These are phyloP conservation scores for Teratosphaeria gauchensis DNA, from an alignment of 2,329 filamentous ascomycete species.

Conservation along the genomic window DNA sequence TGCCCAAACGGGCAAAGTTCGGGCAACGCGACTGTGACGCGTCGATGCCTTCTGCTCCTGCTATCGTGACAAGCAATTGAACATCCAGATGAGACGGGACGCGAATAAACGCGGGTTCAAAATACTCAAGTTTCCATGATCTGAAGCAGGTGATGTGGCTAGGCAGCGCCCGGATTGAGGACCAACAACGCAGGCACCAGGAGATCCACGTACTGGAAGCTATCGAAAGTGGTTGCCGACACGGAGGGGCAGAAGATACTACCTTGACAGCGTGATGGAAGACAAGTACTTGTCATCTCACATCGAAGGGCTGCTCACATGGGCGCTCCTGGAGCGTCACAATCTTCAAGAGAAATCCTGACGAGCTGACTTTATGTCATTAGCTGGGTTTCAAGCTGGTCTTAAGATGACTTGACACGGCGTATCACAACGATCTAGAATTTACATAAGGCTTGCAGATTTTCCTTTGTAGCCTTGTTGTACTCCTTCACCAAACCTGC, in stretches of 20 bases:
- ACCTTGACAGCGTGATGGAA: too few relatives aligned
- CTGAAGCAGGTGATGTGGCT: not conserved
- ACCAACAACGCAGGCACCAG: not conserved
- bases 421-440: slow-evolving; percentile 30
- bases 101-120: not conserved
- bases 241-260: too few relatives aligned
- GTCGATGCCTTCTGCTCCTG: not conserved
- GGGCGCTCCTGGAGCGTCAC: too few relatives aligned
- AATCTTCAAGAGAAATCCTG: too few relatives aligned
- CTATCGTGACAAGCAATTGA: not conserved
- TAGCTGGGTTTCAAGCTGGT: too few relatives aligned
- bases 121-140: not conserved
- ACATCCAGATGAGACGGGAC: not conserved
- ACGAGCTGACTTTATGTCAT: too few relatives aligned
- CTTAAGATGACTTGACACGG: not conserved
- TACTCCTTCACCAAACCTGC: slow-evolving; percentile 71
- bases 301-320: too few relatives aligned
- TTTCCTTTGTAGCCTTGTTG: slow-evolving; percentile 58
- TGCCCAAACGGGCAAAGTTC: not conserved
- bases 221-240: too few relatives aligned
- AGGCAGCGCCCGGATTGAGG: not conserved
- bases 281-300: too few relatives aligned
- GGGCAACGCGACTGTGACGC: not conserved
- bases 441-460: slow-evolving; percentile 57
- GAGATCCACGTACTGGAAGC: not conserved